These are phyloP conservation scores for Pseudozyma sp. DNA, from an alignment of 1,284 basidiomycete species.

Conservation along the genomic window DNA sequence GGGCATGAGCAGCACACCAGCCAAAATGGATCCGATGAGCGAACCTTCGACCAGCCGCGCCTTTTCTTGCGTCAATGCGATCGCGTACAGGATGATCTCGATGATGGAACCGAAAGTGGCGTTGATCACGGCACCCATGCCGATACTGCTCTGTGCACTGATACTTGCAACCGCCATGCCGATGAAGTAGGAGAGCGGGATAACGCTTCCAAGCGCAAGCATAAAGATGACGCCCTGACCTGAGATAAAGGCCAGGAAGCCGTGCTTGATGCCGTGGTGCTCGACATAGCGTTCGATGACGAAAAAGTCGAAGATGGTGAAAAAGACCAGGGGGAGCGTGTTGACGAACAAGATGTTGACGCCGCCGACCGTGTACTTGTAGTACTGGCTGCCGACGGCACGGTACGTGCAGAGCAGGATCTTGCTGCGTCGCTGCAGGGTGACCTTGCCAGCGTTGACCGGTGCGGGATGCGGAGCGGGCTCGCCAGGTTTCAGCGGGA, in stretches of 20 bases:
- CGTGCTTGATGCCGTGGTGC: constrained; percentile 72
- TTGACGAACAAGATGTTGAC: constrained; percentile 99
- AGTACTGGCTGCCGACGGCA: constrained; percentile 90
- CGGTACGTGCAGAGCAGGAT: constrained; percentile 95
- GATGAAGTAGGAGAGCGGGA: constrained; percentile 98
- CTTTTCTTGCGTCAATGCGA: constrained; percentile 88
- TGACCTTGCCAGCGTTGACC: constrained; percentile 71
- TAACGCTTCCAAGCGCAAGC: constrained; percentile 87
- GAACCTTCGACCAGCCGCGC: constrained; percentile 95
- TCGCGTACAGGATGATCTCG: constrained; percentile 92
- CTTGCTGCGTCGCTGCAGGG: constrained; percentile 71
- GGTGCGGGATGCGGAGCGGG: constrained; percentile 68
- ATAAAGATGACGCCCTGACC: constrained; percentile 85
- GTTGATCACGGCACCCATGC: constrained; percentile 99
- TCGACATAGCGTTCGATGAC: constrained; percentile 82
- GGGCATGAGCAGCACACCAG: constrained; percentile 96
- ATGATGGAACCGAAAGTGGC: constrained; percentile 98
- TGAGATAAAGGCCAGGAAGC: constrained; percentile 78
- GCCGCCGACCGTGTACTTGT: constrained; percentile 98
- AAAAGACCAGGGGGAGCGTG: constrained; percentile 90
- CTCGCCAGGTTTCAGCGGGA: constrained; percentile 69
- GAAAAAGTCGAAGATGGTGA: constrained; percentile 93
- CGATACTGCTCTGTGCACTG: constrained; percentile 95
- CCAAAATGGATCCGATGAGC: constrained; percentile 91
- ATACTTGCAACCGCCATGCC: constrained; percentile 99